A percentile compares a stretch with the other conserved stretches of the same genome.
Evolutionary conservation across 2,329 filamentous ascomycete species (phyloP).

Genomic region (Byssothecium circinans): DNA sequence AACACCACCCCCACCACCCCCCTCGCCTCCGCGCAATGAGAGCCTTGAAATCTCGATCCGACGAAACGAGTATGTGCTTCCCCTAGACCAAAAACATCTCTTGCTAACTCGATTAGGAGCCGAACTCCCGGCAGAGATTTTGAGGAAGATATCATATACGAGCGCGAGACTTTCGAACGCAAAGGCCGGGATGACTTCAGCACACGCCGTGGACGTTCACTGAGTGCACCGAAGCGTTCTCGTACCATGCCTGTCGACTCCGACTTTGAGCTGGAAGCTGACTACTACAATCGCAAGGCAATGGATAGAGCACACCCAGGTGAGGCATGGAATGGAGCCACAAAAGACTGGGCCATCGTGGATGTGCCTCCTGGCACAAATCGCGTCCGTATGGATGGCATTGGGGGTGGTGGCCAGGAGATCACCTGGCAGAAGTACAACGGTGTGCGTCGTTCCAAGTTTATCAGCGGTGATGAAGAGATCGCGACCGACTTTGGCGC

Average conservation of each 20-base stretch:
- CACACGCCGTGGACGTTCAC: slow-evolving; percentile 43
- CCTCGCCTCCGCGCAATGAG: slow-evolving; percentile 53
- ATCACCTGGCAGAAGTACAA: slow-evolving; percentile 79
- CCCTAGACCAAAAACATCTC: not conserved
- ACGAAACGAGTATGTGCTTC: slow-evolving; percentile 49
- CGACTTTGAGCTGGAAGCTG: slow-evolving; percentile 57
- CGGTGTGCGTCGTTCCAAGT: slow-evolving; percentile 73
- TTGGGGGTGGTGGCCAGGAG: slow-evolving; percentile 73
- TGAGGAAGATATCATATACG: slow-evolving; percentile 70
- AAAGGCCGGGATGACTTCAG: slow-evolving; percentile 28
- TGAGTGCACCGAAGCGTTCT: slow-evolving; percentile 49
- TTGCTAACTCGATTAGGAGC: slow-evolving; percentile 30
- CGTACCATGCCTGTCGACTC: slow-evolving; percentile 42
- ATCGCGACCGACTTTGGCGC: slow-evolving; percentile 49
- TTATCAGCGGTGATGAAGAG: slow-evolving; percentile 67
- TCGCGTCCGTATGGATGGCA: slow-evolving; percentile 78
- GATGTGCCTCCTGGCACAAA: slow-evolving; percentile 84
- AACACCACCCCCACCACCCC: slow-evolving; percentile 53
- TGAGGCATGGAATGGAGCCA: slow-evolving; percentile 73
- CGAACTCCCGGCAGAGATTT: slow-evolving; percentile 50
- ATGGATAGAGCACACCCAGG: slow-evolving; percentile 69
- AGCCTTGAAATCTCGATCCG: slow-evolving; percentile 60
- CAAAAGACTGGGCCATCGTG: slow-evolving; percentile 77
- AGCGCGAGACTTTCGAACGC: slow-evolving; percentile 50
- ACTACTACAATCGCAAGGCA: slow-evolving; percentile 68